Evolutionary conservation across 192 early-diverging fungal genomes (phyloP).

Genomic region (Coemansia sp.): DNA sequence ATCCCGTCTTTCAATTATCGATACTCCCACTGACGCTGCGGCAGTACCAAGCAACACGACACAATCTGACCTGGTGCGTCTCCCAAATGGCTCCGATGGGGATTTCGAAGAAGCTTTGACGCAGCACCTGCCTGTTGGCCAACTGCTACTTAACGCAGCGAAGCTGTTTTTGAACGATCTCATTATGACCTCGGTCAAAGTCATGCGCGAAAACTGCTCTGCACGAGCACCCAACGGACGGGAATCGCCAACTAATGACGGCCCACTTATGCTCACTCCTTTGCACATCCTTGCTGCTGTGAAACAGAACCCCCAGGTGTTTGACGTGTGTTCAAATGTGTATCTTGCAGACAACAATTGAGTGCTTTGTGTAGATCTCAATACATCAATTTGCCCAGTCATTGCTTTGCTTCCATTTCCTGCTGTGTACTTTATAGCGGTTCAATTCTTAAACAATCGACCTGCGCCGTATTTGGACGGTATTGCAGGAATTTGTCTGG

Average conservation of each 20-base stretch:
- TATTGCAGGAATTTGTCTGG: not conserved
- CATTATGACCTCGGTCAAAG: conserved; percentile 22
- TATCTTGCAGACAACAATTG: conserved; percentile 20
- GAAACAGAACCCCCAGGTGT: conserved; percentile 28
- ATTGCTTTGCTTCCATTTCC: conserved; percentile 1
- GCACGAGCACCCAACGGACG: conserved; percentile 1
- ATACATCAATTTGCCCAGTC: not conserved
- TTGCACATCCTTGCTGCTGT: conserved; percentile 44
- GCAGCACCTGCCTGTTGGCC: conserved; percentile 46
- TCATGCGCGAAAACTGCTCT: conserved; percentile 33
- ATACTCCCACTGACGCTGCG: not conserved
- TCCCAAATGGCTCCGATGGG: conserved; percentile 36
- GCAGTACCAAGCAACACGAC: not conserved
- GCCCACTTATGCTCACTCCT: conserved; percentile 43
- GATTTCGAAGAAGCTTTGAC: conserved; percentile 31
- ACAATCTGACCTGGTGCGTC: conserved; percentile 11
- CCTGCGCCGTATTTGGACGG: not conserved
- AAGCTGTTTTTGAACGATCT: conserved; percentile 48
- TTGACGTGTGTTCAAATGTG: conserved; percentile 48
- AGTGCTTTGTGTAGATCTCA: not conserved
- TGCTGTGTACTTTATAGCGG: not conserved
- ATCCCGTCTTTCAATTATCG: conserved; percentile 24
- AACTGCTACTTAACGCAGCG: conserved; percentile 34
- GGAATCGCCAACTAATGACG: conserved; percentile 1
- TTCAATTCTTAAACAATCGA: conserved; percentile 1